Conservation (phyloP, 306 rosid genomes). For the Malus sieversii region DNA sequence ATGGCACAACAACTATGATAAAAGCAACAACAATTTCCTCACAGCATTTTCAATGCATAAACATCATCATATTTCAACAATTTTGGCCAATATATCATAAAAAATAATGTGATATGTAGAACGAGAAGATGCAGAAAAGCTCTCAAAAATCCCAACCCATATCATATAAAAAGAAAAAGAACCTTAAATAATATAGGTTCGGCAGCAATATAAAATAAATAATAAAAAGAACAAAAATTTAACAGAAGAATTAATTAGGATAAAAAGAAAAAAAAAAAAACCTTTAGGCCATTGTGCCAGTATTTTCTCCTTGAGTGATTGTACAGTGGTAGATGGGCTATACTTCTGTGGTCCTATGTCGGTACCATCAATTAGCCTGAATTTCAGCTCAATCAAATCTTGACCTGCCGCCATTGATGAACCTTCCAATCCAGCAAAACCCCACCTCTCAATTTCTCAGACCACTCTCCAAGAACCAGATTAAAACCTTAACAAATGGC, state of each 20-base stretch:
- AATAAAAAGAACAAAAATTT: background rate
- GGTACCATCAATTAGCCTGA: conserved; percentile 39
- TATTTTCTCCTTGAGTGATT: conserved; percentile 37
- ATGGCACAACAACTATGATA: background rate
- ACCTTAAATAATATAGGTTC: background rate
- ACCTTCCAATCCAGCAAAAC: background rate
- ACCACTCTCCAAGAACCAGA: conserved; percentile 13
- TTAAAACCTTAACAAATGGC: background rate
- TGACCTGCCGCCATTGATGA: conserved; percentile 28
- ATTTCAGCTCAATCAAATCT: conserved; percentile 36
- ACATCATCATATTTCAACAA: too few relatives aligned
- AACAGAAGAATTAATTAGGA: background rate
- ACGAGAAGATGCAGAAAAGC: background rate
- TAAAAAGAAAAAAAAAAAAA: background rate
- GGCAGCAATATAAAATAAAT: background rate
- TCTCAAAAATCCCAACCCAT: conserved; percentile 2
- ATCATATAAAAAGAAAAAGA: background rate
- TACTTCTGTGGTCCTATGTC: conserved; percentile 39
- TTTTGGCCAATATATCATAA: background rate
- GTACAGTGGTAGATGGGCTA: conserved; percentile 30
- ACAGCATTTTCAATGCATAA: background rate
- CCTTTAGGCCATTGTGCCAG: conserved; percentile 45
- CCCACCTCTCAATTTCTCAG: conserved; percentile 30
- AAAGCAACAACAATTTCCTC: background rate
- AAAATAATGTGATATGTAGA: background rate